Evolutionary conservation across 805 yeast genomes (phyloP).

Genomic region (Maudiozyma serrabonitensis): DNA sequence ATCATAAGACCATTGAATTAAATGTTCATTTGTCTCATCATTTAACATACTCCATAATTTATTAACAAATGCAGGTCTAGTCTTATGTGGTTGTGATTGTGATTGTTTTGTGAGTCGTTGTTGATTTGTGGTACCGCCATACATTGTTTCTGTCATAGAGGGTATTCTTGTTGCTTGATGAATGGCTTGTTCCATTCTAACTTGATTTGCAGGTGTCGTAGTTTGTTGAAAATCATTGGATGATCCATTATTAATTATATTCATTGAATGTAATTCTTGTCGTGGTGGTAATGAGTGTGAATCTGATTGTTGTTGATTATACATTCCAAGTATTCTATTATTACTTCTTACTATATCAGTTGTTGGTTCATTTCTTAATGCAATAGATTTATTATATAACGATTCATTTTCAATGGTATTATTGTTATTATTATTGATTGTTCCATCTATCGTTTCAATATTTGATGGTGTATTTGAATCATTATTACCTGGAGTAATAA

Average conservation of each 20-base stretch:
- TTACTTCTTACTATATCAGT: slow-evolving; percentile 11
- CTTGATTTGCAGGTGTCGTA: no score
- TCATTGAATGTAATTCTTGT: neutral
- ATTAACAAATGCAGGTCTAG: slow-evolving; percentile 83
- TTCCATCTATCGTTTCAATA: neutral
- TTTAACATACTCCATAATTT: slow-evolving; percentile 95
- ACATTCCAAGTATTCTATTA: neutral
- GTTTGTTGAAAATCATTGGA: neutral
- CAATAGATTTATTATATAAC: neutral
- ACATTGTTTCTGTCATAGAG: neutral
- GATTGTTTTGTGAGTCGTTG: neutral
- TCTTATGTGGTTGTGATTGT: slow-evolving; percentile 27
- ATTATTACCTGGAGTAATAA: slow-evolving; percentile 2
- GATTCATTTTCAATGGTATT: neutral
- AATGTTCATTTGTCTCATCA: slow-evolving; percentile 57
- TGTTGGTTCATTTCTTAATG: neutral
- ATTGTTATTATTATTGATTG: neutral
- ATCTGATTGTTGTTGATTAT: no score
- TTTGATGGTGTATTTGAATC: neutral
- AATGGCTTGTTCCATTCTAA: no score
- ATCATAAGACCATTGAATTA: slow-evolving; percentile 76
- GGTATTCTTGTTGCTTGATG: no score
- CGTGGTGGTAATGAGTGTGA: no score
- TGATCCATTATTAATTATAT: neutral
- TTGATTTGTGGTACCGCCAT: neutral